Evolutionary conservation across 805 yeast species (phyloP).

Genomic region (Starmerella potacharoeniae): DNA sequence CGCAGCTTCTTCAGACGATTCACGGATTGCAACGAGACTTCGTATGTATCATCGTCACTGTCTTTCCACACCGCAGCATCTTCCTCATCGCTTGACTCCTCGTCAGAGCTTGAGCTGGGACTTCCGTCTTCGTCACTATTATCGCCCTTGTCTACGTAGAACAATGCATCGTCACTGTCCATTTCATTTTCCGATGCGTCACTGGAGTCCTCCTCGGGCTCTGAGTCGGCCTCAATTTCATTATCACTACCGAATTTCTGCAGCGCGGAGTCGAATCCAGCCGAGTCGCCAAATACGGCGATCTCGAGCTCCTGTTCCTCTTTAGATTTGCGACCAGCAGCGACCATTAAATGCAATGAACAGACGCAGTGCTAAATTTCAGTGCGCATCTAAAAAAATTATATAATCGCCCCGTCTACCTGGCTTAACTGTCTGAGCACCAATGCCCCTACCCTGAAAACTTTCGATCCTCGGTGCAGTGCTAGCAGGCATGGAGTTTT

Average conservation of each 20-base stretch:
- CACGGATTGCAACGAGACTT: conserved; percentile 46
- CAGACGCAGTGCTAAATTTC: background rate
- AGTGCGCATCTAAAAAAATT: conserved; percentile 9
- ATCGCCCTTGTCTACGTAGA: conserved; percentile 40
- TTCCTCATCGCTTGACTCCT: conserved; percentile 25
- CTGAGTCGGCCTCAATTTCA: conserved; percentile 27
- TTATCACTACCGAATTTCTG: conserved; percentile 49
- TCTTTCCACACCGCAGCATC: conserved; percentile 56
- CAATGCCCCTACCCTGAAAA: conserved; percentile 9
- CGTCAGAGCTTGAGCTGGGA: conserved; percentile 23
- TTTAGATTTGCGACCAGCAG: conserved; percentile 43
- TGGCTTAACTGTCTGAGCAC: too few species aligned
- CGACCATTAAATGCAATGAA: background rate
- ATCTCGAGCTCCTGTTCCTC: conserved; percentile 74
- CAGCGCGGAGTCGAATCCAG: conserved; percentile 57
- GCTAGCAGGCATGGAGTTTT: conserved; percentile 1
- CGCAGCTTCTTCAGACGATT: conserved; percentile 65
- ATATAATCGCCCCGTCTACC: conserved; percentile 1
- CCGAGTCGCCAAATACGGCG: conserved; percentile 79
- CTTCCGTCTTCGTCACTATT: conserved; percentile 32
- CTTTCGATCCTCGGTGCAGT: conserved; percentile 2
- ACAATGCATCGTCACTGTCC: conserved; percentile 39
- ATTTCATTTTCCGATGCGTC: conserved; percentile 27
- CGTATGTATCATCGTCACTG: conserved; percentile 73
- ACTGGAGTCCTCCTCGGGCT: conserved; percentile 29